Evolutionary conservation across 106 monocot species (phyloP).

Genomic region (Dendrobium officinale): DNA sequence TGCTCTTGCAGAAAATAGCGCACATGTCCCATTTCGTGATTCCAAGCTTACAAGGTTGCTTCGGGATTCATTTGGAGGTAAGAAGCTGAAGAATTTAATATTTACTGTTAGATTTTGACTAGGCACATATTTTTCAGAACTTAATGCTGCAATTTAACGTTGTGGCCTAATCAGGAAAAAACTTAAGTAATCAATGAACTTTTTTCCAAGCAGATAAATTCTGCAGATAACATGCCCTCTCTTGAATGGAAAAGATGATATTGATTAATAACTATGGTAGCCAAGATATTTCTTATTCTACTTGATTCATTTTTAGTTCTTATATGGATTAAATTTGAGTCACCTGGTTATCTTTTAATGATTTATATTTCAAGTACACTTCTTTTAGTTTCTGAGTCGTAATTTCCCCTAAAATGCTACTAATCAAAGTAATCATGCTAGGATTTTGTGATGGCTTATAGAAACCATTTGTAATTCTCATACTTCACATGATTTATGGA

Average conservation of each 20-base stretch:
- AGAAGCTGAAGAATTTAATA: slow-evolving; percentile 11
- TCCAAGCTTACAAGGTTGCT: slow-evolving; percentile 95
- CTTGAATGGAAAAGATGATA: background rate
- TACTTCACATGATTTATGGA: background rate
- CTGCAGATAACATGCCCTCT: background rate
- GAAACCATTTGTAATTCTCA: background rate
- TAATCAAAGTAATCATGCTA: background rate
- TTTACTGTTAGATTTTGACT: background rate
- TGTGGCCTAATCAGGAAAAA: background rate
- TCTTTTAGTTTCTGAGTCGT: background rate
- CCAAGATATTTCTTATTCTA: background rate
- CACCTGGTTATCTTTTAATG: background rate
- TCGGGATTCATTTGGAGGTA: slow-evolving; percentile 99
- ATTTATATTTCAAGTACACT: background rate
- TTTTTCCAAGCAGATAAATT: background rate
- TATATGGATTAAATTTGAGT: background rate
- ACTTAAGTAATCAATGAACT: background rate
- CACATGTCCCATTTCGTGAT: slow-evolving; percentile 97
- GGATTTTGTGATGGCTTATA: background rate
- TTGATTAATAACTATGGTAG: background rate
- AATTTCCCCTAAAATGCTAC: background rate
- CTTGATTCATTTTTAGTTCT: background rate
- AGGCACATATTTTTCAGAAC: background rate
- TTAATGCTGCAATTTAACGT: background rate
- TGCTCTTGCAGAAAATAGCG: slow-evolving; percentile 90